A percentile compares a stretch with the other conserved stretches of the same genome.
phyloP scores from a whole-genome alignment of 768 basidiomycete genomes.

The Filobasidium floriforme region DNA sequence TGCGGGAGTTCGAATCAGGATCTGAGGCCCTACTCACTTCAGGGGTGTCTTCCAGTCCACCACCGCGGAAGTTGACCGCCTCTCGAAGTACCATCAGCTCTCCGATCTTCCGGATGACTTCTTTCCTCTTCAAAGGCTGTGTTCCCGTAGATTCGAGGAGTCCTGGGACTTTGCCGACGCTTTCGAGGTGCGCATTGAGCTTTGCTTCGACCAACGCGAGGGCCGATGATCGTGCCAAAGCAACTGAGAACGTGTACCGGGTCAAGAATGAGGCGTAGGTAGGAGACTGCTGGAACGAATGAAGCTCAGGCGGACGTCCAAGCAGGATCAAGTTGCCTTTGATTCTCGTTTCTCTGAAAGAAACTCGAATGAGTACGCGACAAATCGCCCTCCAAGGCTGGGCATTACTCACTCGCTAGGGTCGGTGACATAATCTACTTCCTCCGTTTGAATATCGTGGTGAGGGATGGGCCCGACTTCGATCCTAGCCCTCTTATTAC shows the following conservation, averaged over 20 bases:
- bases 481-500: slow-evolving; percentile 52
- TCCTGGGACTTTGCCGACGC: slow-evolving; percentile 71
- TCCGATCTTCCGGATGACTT: slow-evolving; percentile 85
- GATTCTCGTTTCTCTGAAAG: slow-evolving; percentile 65
- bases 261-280: slow-evolving; percentile 69
- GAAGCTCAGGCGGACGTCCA: slow-evolving; percentile 60
- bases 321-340: slow-evolving; percentile 89
- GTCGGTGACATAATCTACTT: slow-evolving; percentile 86
- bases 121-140: slow-evolving; percentile 69
- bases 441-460: slow-evolving; percentile 64
- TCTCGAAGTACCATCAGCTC: slow-evolving; percentile 86
- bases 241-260: slow-evolving; percentile 85
- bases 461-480: slow-evolving; percentile 62
- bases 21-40: slow-evolving; percentile 28
- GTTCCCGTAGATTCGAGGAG: slow-evolving; percentile 70
- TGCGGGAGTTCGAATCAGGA: neutral
- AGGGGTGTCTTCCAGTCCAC: slow-evolving; percentile 43
- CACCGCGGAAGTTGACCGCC: slow-evolving; percentile 63
- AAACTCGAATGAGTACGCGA: neutral
- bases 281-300: slow-evolving; percentile 47
- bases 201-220: slow-evolving; percentile 79
- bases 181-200: slow-evolving; percentile 72
- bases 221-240: slow-evolving; percentile 78
- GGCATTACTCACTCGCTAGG: slow-evolving; percentile 64
- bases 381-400: neutral